These are phyloP conservation scores for Brassica nigra DNA, from an alignment of 345 rosid genomes.

Conservation along the genomic window DNA sequence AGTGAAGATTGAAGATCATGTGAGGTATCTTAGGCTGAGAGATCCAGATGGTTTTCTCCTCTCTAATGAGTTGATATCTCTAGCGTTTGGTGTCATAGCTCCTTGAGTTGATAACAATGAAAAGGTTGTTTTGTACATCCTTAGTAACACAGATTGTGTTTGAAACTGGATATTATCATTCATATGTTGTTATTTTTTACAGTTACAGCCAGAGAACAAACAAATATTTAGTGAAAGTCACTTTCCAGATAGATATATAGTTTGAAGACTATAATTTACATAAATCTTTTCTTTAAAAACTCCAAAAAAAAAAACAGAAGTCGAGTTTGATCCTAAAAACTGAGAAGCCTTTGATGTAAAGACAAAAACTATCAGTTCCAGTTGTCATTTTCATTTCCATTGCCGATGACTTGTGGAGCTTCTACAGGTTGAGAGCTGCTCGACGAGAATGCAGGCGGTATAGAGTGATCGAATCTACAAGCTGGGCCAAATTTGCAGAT, in stretches of 20 bases:
- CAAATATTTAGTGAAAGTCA: slow-evolving; percentile 16
- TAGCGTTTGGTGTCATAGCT: slow-evolving; percentile 60
- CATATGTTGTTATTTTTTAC: slow-evolving; percentile 1
- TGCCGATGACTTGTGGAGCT: slow-evolving; percentile 28
- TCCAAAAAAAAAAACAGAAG: slow-evolving; percentile 21
- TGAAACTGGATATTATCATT: background rate
- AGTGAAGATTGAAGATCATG: slow-evolving; percentile 40
- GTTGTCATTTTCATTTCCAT: slow-evolving; percentile 32
- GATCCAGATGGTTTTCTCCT: slow-evolving; percentile 93
- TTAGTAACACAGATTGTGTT: too few species aligned
- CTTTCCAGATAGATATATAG: slow-evolving; percentile 28
- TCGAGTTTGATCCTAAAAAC: slow-evolving; percentile 33
- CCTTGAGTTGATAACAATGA: slow-evolving; percentile 37
- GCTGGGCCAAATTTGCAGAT: slow-evolving; percentile 99
- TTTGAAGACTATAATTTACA: slow-evolving; percentile 35
- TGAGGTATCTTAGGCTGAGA: slow-evolving; percentile 63
- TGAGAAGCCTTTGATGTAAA: slow-evolving; percentile 14
- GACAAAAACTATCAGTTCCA: slow-evolving; percentile 36
- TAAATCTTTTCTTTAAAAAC: slow-evolving; percentile 23
- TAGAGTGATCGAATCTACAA: slow-evolving; percentile 58
- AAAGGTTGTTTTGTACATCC: background rate
- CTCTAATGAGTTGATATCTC: slow-evolving; percentile 82
- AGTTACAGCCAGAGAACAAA: slow-evolving; percentile 25
- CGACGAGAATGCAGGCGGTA: slow-evolving; percentile 45
- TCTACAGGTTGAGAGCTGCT: slow-evolving; percentile 39